These are phyloP conservation scores for Stentor coeruleus DNA, from an alignment of 73 alveolate genomes.

Conservation along the genomic window DNA sequence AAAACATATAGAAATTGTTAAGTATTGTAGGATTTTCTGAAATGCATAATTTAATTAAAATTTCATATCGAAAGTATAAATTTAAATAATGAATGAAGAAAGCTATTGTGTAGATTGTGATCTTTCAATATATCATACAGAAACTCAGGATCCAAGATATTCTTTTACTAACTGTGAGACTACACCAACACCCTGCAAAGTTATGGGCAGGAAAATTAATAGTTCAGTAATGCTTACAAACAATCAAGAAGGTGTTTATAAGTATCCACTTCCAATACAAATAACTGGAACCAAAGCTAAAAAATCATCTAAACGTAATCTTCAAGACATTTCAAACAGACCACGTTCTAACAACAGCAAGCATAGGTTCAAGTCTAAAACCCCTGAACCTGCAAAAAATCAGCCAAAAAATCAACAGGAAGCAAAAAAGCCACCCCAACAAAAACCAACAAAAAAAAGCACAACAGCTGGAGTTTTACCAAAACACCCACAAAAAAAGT, in stretches of 20 bases:
- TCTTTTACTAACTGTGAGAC: neutral
- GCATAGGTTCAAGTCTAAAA: slow-evolving; percentile 1
- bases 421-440: neutral
- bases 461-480: neutral
- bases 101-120: neutral
- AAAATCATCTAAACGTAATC: neutral
- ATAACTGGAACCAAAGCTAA: neutral
- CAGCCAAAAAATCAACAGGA: neutral
- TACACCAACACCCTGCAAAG: neutral
- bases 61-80: neutral
- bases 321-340: slow-evolving; percentile 3
- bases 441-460: neutral
- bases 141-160: neutral
- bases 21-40: no score
- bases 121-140: neutral
- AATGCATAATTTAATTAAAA: no score
- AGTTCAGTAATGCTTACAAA: neutral
- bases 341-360: neutral
- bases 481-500: neutral
- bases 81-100: neutral
- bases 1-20: no score
- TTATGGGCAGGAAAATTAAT: slow-evolving; percentile 9
- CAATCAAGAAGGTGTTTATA: neutral
- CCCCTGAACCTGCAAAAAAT: neutral
- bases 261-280: slow-evolving; percentile 9